These are phyloP conservation scores for Wickerhamiella domercqiae DNA, from an alignment of 805 yeast species.

Conservation along the genomic window DNA sequence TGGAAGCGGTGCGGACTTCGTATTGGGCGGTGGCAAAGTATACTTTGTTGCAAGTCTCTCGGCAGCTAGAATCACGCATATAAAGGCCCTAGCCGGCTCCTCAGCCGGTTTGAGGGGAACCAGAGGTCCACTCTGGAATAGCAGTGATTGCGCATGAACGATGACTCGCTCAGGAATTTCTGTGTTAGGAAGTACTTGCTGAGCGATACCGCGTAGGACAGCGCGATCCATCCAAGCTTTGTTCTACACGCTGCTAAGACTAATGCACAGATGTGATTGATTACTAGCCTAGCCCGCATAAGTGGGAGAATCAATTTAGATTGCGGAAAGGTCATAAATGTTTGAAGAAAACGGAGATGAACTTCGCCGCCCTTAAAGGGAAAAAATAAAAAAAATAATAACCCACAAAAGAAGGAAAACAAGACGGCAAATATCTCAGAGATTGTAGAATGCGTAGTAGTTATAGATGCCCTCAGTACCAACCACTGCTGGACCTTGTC, in stretches of 20 bases:
- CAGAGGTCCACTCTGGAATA: slow-evolving; percentile 11
- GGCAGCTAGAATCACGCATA: slow-evolving; percentile 16
- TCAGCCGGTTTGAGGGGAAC: slow-evolving; percentile 14
- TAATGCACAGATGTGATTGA: background rate
- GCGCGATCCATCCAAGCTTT: background rate
- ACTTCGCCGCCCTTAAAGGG: no score
- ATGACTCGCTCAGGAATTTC: slow-evolving; percentile 10
- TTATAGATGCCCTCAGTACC: slow-evolving; percentile 13
- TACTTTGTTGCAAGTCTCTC: slow-evolving; percentile 8
- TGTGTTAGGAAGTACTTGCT: slow-evolving; percentile 1
- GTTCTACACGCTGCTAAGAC: background rate
- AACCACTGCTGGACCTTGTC: slow-evolving; percentile 17
- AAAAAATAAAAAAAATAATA: no score
- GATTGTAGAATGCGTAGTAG: slow-evolving; percentile 8
- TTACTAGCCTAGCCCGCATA: background rate
- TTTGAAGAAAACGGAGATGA: no score
- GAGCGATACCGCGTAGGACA: slow-evolving; percentile 2
- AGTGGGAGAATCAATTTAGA: background rate
- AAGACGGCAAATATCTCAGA: no score
- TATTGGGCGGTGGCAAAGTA: slow-evolving; percentile 7
- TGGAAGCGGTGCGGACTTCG: slow-evolving; percentile 13
- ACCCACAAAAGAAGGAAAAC: no score
- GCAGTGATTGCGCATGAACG: slow-evolving; percentile 5
- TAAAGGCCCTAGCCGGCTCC: slow-evolving; percentile 16
- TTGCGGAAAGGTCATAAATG: no score